Percentiles rank a stretch among this genome's conserved stretches.
These are phyloP conservation scores for Dictyostelium firmibasis DNA, from an alignment of 78 protist species.

Conservation along the genomic window DNA sequence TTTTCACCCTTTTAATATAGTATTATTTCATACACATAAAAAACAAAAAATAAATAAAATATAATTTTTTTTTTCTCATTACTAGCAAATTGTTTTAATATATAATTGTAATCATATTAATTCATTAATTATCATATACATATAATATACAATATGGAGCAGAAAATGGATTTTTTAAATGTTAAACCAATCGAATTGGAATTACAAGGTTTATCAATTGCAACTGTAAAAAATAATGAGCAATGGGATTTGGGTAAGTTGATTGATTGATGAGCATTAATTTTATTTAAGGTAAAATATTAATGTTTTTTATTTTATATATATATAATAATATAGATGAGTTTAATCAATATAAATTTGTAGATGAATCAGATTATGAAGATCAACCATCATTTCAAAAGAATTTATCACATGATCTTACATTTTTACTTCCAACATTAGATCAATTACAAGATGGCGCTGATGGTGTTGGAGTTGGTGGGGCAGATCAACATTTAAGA, in stretches of 20 bases:
- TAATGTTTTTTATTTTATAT: neutral
- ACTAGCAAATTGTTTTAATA: neutral
- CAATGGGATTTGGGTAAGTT: neutral
- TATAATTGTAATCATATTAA: neutral
- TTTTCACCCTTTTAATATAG: neutral
- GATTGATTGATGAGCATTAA: neutral
- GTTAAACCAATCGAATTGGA: constrained; percentile 5
- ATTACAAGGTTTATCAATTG: neutral
- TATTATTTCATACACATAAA: neutral
- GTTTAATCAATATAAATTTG: constrained; percentile 21
- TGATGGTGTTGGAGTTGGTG: neutral
- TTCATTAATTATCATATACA: neutral
- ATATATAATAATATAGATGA: neutral
- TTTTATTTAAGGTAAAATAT: neutral
- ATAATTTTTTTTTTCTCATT: no score
- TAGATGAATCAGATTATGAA: constrained; percentile 24
- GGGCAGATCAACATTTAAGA: neutral
- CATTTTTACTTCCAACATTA: constrained; percentile 38
- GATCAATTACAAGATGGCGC: neutral
- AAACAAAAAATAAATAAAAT: neutral
- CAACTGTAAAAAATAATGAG: neutral
- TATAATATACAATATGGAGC: neutral
- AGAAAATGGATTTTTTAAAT: constrained; percentile 32
- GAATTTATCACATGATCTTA: constrained; percentile 60
- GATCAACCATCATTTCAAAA: constrained; percentile 70